Percentiles rank a stretch among this genome's conserved stretches.
These are phyloP conservation scores for Bassia scoparia DNA, from an alignment of 148 eudicot species.

Conservation along the genomic window DNA sequence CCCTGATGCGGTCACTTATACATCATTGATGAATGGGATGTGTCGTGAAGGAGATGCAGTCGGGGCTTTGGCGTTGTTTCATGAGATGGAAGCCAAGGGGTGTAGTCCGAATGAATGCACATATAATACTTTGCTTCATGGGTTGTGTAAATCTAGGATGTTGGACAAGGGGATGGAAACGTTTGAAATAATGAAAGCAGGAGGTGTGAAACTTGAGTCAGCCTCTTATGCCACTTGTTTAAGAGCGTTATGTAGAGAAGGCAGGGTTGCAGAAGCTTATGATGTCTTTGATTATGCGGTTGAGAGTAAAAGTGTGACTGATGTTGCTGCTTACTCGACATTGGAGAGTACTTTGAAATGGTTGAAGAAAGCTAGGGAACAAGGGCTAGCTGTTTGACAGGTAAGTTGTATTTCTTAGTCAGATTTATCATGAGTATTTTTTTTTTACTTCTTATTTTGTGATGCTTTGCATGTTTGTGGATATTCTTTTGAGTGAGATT, in stretches of 20 bases:
- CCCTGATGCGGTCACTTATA: conserved; percentile 79
- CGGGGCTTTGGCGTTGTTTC: conserved; percentile 57
- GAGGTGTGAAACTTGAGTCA: conserved; percentile 57
- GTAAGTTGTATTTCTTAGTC: conserved; percentile 16
- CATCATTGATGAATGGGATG: conserved; percentile 91
- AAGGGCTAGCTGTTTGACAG: conserved; percentile 67
- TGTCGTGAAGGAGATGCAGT: conserved; percentile 68
- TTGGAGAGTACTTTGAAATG: conserved; percentile 78
- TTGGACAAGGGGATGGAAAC: conserved; percentile 57
- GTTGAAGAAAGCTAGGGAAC: conserved; percentile 76
- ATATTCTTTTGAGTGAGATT: neutral
- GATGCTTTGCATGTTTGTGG: neutral
- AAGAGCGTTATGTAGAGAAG: conserved; percentile 70
- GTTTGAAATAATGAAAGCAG: conserved; percentile 50
- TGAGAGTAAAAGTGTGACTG: conserved; percentile 70
- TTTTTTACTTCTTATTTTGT: neutral
- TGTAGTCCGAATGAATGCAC: conserved; percentile 81
- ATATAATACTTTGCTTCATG: conserved; percentile 76
- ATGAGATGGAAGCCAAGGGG: conserved; percentile 69
- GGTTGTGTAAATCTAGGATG: conserved; percentile 66
- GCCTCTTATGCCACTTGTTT: conserved; percentile 70
- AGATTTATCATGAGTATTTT: neutral
- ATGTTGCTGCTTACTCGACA: conserved; percentile 65
- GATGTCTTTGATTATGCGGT: conserved; percentile 88
- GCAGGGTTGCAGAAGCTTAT: conserved; percentile 79